These are phyloP conservation scores for Asterella californica DNA, from an alignment of 225 moss, liverwort and hornwort species.

Conservation along the genomic window DNA sequence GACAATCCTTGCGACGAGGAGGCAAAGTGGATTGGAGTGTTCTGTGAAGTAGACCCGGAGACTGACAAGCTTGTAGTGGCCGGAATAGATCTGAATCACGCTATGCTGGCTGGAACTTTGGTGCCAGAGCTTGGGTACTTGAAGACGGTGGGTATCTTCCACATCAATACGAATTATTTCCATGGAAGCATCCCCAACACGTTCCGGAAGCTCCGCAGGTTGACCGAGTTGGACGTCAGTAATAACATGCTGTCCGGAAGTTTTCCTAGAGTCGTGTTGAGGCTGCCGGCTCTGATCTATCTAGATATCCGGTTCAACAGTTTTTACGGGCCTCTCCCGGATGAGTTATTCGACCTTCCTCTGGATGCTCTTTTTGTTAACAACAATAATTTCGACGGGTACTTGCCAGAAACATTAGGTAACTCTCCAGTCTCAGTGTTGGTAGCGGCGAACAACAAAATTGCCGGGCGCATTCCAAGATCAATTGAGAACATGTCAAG, in stretches of 20 bases:
- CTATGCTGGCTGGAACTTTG: slow-evolving; percentile 47
- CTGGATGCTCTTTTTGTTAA: slow-evolving; percentile 90
- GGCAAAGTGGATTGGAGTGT: slow-evolving; percentile 53
- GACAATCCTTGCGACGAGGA: slow-evolving; percentile 40
- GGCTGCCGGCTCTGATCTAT: slow-evolving; percentile 52
- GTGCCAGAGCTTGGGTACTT: slow-evolving; percentile 70
- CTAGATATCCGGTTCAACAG: slow-evolving; percentile 79
- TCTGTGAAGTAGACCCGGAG: slow-evolving; percentile 48
- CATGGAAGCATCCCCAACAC: slow-evolving; percentile 52
- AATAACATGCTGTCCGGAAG: slow-evolving; percentile 66
- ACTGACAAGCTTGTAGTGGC: slow-evolving; percentile 61
- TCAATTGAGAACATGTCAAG: slow-evolving; percentile 44
- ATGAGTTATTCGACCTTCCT: slow-evolving; percentile 51
- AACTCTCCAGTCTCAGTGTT: slow-evolving; percentile 61
- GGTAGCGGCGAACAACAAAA: slow-evolving; percentile 71
- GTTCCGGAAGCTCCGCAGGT: slow-evolving; percentile 48
- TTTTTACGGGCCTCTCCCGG: slow-evolving; percentile 59
- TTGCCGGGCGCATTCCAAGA: slow-evolving; percentile 49
- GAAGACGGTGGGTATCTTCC: slow-evolving; percentile 60
- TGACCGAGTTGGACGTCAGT: slow-evolving; percentile 84
- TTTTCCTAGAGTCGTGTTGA: slow-evolving; percentile 58
- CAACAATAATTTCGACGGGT: slow-evolving; percentile 63
- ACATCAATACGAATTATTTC: slow-evolving; percentile 83
- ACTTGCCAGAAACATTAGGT: slow-evolving; percentile 65
- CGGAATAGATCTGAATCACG: slow-evolving; percentile 74